Base-by-base conservation (phyloP, 75 land plant species). In the Azolla pinnata region DNA sequence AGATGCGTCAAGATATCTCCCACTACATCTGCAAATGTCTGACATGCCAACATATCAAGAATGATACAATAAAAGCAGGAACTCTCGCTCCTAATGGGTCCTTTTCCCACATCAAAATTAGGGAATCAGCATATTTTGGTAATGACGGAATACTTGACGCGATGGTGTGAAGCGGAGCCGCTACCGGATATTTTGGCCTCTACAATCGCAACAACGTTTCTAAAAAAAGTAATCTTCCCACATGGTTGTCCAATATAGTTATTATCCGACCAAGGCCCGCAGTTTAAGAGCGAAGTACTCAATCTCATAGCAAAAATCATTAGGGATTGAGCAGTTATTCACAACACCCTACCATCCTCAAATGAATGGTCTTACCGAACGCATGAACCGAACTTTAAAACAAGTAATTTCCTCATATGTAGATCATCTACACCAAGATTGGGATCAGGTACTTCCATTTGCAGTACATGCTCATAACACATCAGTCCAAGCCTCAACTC, bases 321-420 rank as follows among this genome's bases (percentile, higher is more conserved):
- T 47, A 20, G 50, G 50, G 4, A 18, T 47, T 3, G 18, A 7
- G 18, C 50, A 47, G 50, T 4, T 47, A 9, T 47, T 47, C 19
- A 47, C 50, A 12, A 12, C 50, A 4, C 50, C 50, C 4, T 47
- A 47, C 18, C 20, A 47, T 47, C 50, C 50, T 47, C 50, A 47
- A 47, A 47, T 12, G 10, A 35, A 35, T 35, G 40, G 40, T 5
- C 40, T 35, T 5, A 35, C 40, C 12, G 40, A 35, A 20, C 10
- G 50, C 20, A 9, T 47, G 18, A 47, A 47, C 19, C 10, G 18
- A 47, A 47, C 50, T 16, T 12, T 47, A 3, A 47, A 47, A 47
- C 50, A 47, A 18, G 18, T 16, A 18, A 7, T 47, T 4, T 7
- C 50, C 3, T 3, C 50, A 9, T 47, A 16, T 18, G 18, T 47